These are phyloP conservation scores for Ophiostoma tasmaniense DNA, from an alignment of 2,329 filamentous ascomycete genomes.

Conservation along the genomic window DNA sequence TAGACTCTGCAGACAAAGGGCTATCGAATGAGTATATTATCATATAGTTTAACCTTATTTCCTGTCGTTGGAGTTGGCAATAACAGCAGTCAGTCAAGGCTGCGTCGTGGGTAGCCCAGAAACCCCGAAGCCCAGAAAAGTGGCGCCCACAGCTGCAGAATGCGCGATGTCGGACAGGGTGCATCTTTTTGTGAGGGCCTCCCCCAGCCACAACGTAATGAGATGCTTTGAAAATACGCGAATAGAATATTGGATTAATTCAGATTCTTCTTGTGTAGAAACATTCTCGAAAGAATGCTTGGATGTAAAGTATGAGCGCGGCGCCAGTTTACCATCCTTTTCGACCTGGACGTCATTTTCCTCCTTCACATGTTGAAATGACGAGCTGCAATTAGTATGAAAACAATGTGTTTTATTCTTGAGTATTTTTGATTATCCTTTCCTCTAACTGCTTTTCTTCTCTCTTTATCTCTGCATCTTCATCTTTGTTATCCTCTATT, in stretches of 20 bases:
- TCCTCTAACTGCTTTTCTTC: neutral
- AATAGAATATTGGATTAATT: neutral
- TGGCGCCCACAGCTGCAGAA: neutral
- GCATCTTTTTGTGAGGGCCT: neutral
- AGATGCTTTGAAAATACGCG: neutral
- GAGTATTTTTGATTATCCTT: too few relatives aligned
- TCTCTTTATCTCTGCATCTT: neutral
- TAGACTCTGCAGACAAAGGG: slow-evolving; percentile 40
- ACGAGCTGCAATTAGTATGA: neutral
- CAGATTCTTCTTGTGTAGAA: neutral
- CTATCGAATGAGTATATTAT: slow-evolving; percentile 33
- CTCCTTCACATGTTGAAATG: neutral
- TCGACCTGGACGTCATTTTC: neutral
- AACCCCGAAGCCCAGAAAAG: neutral
- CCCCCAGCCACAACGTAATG: neutral
- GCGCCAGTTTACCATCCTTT: neutral
- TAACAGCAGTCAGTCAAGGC: neutral
- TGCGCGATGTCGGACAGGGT: neutral
- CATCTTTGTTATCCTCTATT: neutral
- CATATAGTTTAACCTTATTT: neutral
- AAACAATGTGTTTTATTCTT: neutral
- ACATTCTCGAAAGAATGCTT: neutral
- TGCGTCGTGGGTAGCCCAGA: slow-evolving; percentile 14
- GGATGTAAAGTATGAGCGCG: neutral
- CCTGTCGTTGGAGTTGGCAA: neutral